Conservation (phyloP, 2,329 filamentous ascomycete species). For the Colletotrichum sp. region DNA sequence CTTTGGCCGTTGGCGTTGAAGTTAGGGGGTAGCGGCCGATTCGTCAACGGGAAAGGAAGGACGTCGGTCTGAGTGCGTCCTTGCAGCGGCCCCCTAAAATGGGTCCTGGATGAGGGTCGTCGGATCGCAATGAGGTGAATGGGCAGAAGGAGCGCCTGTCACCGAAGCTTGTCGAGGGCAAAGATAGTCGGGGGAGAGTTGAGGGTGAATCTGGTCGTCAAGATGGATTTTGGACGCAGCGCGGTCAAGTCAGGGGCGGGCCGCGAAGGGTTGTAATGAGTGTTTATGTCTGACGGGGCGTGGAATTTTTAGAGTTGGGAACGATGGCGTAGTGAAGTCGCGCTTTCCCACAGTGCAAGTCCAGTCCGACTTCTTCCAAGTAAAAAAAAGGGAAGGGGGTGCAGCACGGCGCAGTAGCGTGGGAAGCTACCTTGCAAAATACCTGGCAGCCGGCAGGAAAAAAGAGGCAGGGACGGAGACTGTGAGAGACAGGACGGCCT, state of each 20-base stretch:
- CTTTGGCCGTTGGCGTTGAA: conserved; percentile 19
- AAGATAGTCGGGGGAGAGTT: neutral
- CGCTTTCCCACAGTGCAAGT: conserved; percentile 10
- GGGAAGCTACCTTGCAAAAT: neutral
- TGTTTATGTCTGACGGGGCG: conserved; percentile 20
- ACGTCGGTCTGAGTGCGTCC: neutral
- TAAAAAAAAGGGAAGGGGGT: neutral
- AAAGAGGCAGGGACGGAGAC: neutral
- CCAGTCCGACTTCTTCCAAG: neutral
- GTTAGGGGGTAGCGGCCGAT: conserved; percentile 18
- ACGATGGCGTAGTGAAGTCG: conserved; percentile 20
- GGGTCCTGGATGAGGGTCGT: neutral
- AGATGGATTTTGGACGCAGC: conserved; percentile 1
- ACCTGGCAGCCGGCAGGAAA: neutral
- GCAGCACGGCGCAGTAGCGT: neutral
- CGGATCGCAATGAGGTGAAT: neutral
- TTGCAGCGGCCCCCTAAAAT: neutral
- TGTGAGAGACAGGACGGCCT: neutral
- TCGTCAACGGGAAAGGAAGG: conserved; percentile 12
- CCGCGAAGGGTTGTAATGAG: conserved; percentile 15
- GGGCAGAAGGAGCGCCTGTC: neutral
- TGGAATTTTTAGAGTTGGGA: conserved; percentile 23
- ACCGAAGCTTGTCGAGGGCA: neutral
- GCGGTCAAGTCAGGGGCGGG: conserved; percentile 14
- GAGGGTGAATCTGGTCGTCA: conserved; percentile 3